Conservation (phyloP, 2,329 filamentous ascomycete genomes). For the Phialophora chinensis region DNA sequence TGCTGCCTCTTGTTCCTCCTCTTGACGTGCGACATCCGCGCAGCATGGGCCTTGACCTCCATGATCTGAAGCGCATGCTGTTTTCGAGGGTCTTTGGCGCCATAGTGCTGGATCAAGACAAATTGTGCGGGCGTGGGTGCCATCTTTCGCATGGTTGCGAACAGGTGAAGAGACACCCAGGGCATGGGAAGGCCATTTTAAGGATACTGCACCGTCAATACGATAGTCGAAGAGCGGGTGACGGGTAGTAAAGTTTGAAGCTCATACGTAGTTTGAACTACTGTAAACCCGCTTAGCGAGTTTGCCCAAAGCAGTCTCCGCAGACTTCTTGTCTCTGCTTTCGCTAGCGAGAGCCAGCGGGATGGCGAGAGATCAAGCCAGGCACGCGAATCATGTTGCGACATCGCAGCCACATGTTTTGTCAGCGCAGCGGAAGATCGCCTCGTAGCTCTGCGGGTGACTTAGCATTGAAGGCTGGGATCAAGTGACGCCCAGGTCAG, state of each 20-base stretch:
- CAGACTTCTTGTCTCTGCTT: neutral
- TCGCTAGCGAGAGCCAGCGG: neutral
- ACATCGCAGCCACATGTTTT: too few relatives aligned
- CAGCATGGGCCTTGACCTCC: slow-evolving; percentile 10
- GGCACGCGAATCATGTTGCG: neutral
- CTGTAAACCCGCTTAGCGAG: neutral
- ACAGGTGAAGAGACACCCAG: neutral
- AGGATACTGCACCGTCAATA: too few relatives aligned
- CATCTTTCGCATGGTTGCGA: neutral
- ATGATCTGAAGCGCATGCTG: slow-evolving; percentile 8
- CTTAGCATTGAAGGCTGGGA: too few relatives aligned
- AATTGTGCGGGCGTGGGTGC: neutral
- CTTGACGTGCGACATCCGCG: slow-evolving; percentile 4
- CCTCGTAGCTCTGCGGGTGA: too few relatives aligned
- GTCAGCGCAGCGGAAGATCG: too few relatives aligned
- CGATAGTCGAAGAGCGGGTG: neutral
- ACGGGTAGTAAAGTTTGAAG: neutral
- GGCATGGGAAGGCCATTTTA: neutral
- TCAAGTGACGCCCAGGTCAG: too few relatives aligned
- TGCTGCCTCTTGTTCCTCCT: neutral
- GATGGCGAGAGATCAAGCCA: neutral
- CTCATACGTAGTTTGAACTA: neutral
- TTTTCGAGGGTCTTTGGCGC: neutral
- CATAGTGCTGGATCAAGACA: slow-evolving; percentile 7
- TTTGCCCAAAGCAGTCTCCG: slow-evolving; percentile 1